Conservation (phyloP, 441 rosid species). For the Populus hybrid region DNA sequence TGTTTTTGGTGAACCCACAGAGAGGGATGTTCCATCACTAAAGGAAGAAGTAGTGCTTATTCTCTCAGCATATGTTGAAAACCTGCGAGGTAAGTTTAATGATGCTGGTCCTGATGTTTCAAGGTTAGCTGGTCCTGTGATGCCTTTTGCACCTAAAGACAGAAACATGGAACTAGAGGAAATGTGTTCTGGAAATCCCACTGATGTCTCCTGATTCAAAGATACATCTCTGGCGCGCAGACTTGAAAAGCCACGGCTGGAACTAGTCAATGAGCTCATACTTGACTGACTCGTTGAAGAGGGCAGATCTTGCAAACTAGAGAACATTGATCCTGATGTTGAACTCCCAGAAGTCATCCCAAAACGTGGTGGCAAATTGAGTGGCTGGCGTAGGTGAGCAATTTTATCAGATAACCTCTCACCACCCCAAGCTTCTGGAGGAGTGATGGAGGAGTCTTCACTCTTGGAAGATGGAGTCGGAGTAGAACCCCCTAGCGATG, state of each 20-base stretch:
- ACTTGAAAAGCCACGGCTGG: slow-evolving; percentile 40
- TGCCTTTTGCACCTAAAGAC: slow-evolving; percentile 47
- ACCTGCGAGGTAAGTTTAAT: slow-evolving; percentile 52
- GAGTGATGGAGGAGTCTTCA: slow-evolving; percentile 76
- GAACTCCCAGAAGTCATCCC: slow-evolving; percentile 48
- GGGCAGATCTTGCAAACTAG: slow-evolving; percentile 63
- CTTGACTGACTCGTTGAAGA: slow-evolving; percentile 51
- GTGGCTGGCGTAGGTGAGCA: slow-evolving; percentile 49
- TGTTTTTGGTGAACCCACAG: slow-evolving; percentile 71
- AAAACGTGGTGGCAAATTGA: slow-evolving; percentile 56
- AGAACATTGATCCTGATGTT: slow-evolving; percentile 57
- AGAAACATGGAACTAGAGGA: slow-evolving; percentile 52
- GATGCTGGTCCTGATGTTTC: slow-evolving; percentile 58
- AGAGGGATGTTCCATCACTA: slow-evolving; percentile 56
- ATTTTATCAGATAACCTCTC: slow-evolving; percentile 68
- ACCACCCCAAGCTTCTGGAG: slow-evolving; percentile 99
- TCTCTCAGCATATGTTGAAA: slow-evolving; percentile 83
- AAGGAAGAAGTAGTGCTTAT: slow-evolving; percentile 79
- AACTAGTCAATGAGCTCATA: slow-evolving; percentile 39
- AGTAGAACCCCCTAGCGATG: slow-evolving; percentile 42
- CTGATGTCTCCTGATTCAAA: slow-evolving; percentile 40
- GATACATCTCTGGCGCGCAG: slow-evolving; percentile 51
- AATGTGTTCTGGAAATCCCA: slow-evolving; percentile 50
- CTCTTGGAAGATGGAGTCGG: slow-evolving; percentile 64
- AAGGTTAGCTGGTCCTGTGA: slow-evolving; percentile 41